Evolutionary conservation across 768 basidiomycete species (phyloP), one percentile per base, ranked within the genome.

Genomic region (Dioszegia aurantiaca): DNA sequence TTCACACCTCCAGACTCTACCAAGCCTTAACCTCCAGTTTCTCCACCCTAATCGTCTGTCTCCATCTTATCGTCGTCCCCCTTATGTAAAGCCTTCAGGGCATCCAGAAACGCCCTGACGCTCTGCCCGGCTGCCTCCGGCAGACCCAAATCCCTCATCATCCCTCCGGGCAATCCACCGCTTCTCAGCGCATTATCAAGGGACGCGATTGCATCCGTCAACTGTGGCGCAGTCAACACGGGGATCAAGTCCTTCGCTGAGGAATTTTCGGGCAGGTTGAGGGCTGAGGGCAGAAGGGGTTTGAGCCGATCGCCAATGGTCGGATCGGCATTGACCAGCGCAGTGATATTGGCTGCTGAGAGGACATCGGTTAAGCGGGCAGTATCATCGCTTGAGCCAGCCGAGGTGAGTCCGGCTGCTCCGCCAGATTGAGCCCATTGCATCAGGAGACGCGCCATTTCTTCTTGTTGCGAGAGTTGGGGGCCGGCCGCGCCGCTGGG

Each of bases 151-250:
- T 85, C 82, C 31, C 85, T 79, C 57, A 94, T 89, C 19, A 93
- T 80, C 0, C 82, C 83, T 5, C 85, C 86, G 2, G 92, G 78
- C 49, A 90, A 77, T 10, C 71, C 73, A 8, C 91, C 91, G 0
- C 88, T 91, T 48, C 86, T 80, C 55, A 95, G 79, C 5, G 90
- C 91, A 69, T 87, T 85, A 71, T 95, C 91, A 45, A 95, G 82
- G 71, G 83, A 87, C 2, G 83, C 79, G 19, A 92, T 87, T 1
- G 88, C 86, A 4, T 83, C 79, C 59, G 87, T 86, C 78, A 93
- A 91, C 66, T 88, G 90, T 0, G 89, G 87, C 1, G 88, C 88
- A 77, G 84, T 83, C 60, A 93, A 84, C 63, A 92, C 85, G 31
- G 84, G 84, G 55, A 86, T 81, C 6, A 95, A 79, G 2, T 80